phyloP scores from a whole-genome alignment of 495 filamentous ascomycete species.

The Wilcoxina mikolae region DNA sequence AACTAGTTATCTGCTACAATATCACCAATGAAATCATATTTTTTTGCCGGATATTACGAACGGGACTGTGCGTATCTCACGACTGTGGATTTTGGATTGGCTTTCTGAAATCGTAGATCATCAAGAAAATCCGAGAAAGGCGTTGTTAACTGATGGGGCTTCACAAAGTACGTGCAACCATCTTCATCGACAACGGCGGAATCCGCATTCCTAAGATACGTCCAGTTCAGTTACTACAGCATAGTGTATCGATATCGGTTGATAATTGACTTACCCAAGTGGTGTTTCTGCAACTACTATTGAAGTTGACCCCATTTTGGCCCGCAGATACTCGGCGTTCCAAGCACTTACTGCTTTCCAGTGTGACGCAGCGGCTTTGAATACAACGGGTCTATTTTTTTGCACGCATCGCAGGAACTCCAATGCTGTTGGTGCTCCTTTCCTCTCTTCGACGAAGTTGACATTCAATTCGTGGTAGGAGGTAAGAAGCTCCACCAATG shows the following conservation, averaged over 20 bases:
- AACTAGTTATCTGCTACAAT: neutral
- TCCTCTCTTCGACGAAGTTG: slow-evolving; percentile 39
- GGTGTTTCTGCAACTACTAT: slow-evolving; percentile 63
- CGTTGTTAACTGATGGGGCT: slow-evolving; percentile 32
- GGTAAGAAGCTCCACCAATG: slow-evolving; percentile 40
- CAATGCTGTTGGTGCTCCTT: slow-evolving; percentile 49
- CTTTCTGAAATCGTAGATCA: slow-evolving; percentile 9
- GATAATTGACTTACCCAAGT: slow-evolving; percentile 36
- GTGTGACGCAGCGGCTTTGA: slow-evolving; percentile 39
- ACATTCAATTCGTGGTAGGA: slow-evolving; percentile 56
- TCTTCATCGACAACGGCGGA: slow-evolving; percentile 18
- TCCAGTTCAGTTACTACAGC: neutral
- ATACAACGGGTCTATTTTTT: slow-evolving; percentile 53
- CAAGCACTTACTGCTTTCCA: slow-evolving; percentile 49
- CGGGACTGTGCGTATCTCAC: slow-evolving; percentile 39
- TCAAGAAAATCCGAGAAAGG: slow-evolving; percentile 25
- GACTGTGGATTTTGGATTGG: neutral
- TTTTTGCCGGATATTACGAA: slow-evolving; percentile 13
- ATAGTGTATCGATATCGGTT: slow-evolving; percentile 1
- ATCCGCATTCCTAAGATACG: slow-evolving; percentile 29
- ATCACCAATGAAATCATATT: neutral
- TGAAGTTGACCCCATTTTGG: slow-evolving; percentile 35
- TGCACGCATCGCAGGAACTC: slow-evolving; percentile 60
- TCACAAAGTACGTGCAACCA: slow-evolving; percentile 29
- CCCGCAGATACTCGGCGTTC: slow-evolving; percentile 40